A percentile compares a stretch with the other conserved stretches of the same genome.
phyloP scores from a whole-genome alignment of 371 early-diverging fungal species.

The Mortierella sp. region DNA sequence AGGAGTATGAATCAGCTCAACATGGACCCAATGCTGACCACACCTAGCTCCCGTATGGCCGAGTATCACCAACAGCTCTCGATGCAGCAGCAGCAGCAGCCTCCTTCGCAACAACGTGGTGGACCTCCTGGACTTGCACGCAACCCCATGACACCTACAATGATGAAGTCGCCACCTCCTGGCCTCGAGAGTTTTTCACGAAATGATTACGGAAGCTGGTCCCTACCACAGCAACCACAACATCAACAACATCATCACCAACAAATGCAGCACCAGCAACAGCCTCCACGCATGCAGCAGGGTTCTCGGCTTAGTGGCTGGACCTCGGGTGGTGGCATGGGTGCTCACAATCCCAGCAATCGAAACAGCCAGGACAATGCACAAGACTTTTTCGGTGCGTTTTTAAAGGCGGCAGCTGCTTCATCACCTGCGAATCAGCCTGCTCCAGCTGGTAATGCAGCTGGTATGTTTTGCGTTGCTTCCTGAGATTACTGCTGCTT shows the following conservation, averaged over 20 bases:
- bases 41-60: slow-evolving; percentile 54
- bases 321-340: slow-evolving; percentile 6
- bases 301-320: slow-evolving; percentile 11
- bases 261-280: slow-evolving; percentile 25
- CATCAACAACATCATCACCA: slow-evolving; percentile 27
- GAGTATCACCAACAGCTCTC: slow-evolving; percentile 57
- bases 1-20: slow-evolving; percentile 35
- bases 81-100: slow-evolving; percentile 55
- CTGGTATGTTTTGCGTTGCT: slow-evolving; percentile 17
- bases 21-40: slow-evolving; percentile 39
- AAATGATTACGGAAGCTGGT: slow-evolving; percentile 37
- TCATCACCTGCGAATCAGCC: slow-evolving; percentile 20
- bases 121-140: slow-evolving; percentile 44
- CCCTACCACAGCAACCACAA: slow-evolving; percentile 30
- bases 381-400: slow-evolving; percentile 79
- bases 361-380: slow-evolving; percentile 58
- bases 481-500: neutral
- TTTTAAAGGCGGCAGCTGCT: slow-evolving; percentile 76
- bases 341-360: neutral
- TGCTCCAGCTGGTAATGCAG: neutral
- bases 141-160: slow-evolving; percentile 26
- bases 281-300: slow-evolving; percentile 17
- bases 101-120: slow-evolving; percentile 25
- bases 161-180: slow-evolving; percentile 53
- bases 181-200: slow-evolving; percentile 39